phyloP scores from a whole-genome alignment of 148 eudicot species.

The Rhododendron kiyosumense region DNA sequence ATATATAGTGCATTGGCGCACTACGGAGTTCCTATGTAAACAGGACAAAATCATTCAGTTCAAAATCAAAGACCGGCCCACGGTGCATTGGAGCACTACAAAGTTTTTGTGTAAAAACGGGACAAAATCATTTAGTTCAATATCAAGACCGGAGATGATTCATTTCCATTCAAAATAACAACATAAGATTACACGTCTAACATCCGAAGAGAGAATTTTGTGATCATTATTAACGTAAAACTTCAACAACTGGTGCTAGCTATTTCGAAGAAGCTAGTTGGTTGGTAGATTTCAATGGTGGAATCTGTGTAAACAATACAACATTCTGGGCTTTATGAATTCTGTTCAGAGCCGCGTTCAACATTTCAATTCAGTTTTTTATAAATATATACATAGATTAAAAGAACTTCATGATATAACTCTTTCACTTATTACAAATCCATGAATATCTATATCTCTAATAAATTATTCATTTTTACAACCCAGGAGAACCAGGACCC shows the following conservation, averaged over 20 bases:
- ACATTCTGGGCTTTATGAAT: slow-evolving; percentile 21
- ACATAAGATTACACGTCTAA: not conserved
- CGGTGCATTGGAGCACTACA: too few relatives aligned
- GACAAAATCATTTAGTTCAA: not conserved
- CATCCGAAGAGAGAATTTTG: not conserved
- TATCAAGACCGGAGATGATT: not conserved
- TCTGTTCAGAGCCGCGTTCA: not conserved
- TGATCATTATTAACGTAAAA: not conserved
- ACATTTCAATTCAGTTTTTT: not conserved
- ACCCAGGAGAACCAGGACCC: not conserved
- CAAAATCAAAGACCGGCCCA: too few relatives aligned
- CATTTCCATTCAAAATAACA: not conserved
- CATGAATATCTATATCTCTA: not conserved
- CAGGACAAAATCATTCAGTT: not conserved
- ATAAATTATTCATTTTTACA: not conserved
- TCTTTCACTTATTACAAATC: not conserved
- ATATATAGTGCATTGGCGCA: too few relatives aligned
- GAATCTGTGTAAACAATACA: not conserved
- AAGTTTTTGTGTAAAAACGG: too few relatives aligned
- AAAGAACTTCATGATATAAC: not conserved
- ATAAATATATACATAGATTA: not conserved
- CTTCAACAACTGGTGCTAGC: not conserved
- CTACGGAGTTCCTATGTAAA: too few relatives aligned
- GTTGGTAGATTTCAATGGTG: not conserved
- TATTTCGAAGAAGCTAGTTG: not conserved